Base-by-base conservation (phyloP, 2,329 filamentous ascomycete species). In the Paraphaeosphaeria sporulosa region DNA sequence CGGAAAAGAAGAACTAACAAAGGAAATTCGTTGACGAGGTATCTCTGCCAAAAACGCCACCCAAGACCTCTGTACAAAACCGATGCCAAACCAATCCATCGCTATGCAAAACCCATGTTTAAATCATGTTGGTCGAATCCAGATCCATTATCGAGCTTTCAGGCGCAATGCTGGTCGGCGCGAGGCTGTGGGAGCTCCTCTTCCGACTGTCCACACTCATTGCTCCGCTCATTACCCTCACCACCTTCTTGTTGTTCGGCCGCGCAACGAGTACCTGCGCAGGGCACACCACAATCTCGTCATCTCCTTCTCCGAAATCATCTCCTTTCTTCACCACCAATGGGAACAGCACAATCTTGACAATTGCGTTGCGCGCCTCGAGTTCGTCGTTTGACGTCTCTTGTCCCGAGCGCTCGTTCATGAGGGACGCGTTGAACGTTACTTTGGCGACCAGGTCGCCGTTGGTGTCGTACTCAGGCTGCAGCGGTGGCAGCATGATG, bases 241-340 rank as follows among this genome's bases (percentile, higher is more conserved):
- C 82, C 23, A 84, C 79, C 69, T 83, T 83, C 71, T 82, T 83
- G 42, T 79, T 78, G 27, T 73, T 75, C 7, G 76, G 67, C 56
- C 73, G 76, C 25, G 90, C 90, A 46, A 97, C 87, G 62, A 98
- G 86, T 38, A 99, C 95, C 78, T 98, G 94, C 7, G 96, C 95
- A 10, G 94, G 94, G 74, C 91, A 96, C 47, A 99, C 93, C 49
- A 98, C 94, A 65, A 96, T 92, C 83, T 98, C 94, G 67, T 97
- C 93, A 57, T 97, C 93, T 57, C 94, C 94, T 55, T 90, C 86
- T 25, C 94, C 95, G 43, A 84, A 83, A 75, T 98, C 94, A 72
- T 96, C 92, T 55, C 94, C 94, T 82, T 95, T 96, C 82, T 97
- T 97, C 70, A 98, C 92, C 19, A 99, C 94, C 1, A 98, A 85